These are phyloP conservation scores for Geranium incanum DNA, from an alignment of 441 rosid species.

Conservation along the genomic window DNA sequence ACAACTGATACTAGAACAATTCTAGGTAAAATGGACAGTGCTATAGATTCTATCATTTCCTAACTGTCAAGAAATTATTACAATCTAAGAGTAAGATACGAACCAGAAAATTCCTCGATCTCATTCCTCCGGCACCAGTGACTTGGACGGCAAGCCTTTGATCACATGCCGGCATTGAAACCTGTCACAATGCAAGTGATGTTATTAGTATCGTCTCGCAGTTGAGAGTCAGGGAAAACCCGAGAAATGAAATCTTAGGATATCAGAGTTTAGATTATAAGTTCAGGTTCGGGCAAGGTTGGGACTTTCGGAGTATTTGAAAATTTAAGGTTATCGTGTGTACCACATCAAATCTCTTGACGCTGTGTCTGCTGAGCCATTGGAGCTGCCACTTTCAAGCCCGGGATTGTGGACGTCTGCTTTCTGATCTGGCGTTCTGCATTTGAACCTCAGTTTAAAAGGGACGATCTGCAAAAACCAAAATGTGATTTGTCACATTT, in stretches of 20 bases:
- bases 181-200: conserved; percentile 35
- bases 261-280: neutral
- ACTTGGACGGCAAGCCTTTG: conserved; percentile 54
- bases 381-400: conserved; percentile 28
- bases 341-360: conserved; percentile 63
- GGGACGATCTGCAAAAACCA: conserved; percentile 51
- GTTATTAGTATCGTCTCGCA: neutral
- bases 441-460: conserved; percentile 47
- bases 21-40: neutral
- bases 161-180: conserved; percentile 72
- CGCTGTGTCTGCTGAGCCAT: conserved; percentile 21
- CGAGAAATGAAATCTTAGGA: neutral
- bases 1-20: neutral
- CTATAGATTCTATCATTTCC: neutral
- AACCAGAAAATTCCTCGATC: neutral
- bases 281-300: too few relatives aligned
- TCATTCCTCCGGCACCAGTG: conserved; percentile 47
- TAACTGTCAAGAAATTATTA: neutral
- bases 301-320: neutral
- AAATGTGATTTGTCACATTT: neutral
- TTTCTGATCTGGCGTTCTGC: conserved; percentile 38
- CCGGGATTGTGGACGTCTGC: conserved; percentile 25
- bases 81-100: neutral
- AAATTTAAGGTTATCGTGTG: conserved; percentile 13
- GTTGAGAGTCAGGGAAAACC: neutral